Conservation (phyloP, 441 rosid species). For the Adansonia gregorii region DNA sequence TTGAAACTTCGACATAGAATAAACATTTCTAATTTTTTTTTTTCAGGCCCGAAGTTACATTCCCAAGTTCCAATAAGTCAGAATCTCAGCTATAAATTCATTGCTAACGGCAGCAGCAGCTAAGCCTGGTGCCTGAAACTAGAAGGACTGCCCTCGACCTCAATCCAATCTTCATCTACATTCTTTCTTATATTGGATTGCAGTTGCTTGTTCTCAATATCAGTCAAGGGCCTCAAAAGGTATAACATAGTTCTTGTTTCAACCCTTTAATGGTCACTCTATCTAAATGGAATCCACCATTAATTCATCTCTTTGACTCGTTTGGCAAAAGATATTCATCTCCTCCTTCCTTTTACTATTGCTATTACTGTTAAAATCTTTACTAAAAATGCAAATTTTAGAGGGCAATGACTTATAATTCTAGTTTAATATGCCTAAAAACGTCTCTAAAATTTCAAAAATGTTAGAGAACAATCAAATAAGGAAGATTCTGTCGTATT, state of each 20-base stretch:
- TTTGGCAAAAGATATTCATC: slow-evolving; percentile 17
- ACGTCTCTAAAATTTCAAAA: neutral
- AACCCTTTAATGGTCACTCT: neutral
- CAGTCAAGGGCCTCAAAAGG: too few relatives aligned
- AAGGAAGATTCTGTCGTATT: neutral
- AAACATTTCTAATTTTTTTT: neutral
- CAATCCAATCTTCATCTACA: neutral
- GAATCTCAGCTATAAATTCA: neutral
- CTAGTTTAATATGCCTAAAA: neutral
- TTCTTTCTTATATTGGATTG: neutral
- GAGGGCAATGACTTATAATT: neutral
- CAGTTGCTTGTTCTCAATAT: too few relatives aligned
- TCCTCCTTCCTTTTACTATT: neutral
- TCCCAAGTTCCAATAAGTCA: too few relatives aligned
- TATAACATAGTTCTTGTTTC: neutral
- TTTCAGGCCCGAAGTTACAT: neutral
- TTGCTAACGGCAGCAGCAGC: neutral
- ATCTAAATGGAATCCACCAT: slow-evolving; percentile 13
- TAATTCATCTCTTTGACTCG: neutral
- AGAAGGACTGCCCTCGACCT: neutral
- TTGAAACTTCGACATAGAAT: neutral
- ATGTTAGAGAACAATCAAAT: neutral
- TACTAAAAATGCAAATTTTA: neutral
- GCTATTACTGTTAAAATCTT: too few relatives aligned
- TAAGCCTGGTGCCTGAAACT: neutral